phyloP scores from a whole-genome alignment of 148 eudicot genomes.

The Heliosperma pusillum region DNA sequence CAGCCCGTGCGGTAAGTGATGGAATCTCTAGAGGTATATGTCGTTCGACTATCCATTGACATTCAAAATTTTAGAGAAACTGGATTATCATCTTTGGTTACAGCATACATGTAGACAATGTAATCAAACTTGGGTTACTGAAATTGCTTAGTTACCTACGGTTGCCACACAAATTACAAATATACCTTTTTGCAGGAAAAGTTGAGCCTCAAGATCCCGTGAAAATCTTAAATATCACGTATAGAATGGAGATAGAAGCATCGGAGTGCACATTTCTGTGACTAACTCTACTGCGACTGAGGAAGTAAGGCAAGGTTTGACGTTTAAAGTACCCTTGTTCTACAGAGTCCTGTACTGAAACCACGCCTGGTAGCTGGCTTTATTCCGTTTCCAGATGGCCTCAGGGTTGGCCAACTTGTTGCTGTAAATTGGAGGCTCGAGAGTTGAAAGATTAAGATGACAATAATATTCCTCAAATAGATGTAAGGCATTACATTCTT shows the following conservation, averaged over 20 bases:
- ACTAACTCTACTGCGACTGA: slow-evolving; percentile 30
- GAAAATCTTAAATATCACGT: slow-evolving; percentile 68
- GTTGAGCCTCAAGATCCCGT: slow-evolving; percentile 39
- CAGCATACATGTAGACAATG: slow-evolving; percentile 4
- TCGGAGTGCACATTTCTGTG: slow-evolving; percentile 80
- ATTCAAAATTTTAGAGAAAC: too few relatives aligned
- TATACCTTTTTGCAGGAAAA: slow-evolving; percentile 49
- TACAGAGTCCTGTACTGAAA: slow-evolving; percentile 88
- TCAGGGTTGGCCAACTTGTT: slow-evolving; percentile 85
- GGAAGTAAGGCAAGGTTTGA: slow-evolving; percentile 37
- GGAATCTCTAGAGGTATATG: slow-evolving; percentile 49
- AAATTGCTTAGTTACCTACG: too few relatives aligned
- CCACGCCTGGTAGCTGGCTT: slow-evolving; percentile 96
- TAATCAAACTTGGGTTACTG: too few relatives aligned
- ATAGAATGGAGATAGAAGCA: slow-evolving; percentile 66
- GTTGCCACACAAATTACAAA: too few relatives aligned
- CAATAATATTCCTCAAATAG: slow-evolving; percentile 33
- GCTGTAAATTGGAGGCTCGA: slow-evolving; percentile 93
- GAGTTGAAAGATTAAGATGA: slow-evolving; percentile 61
- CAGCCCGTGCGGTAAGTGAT: slow-evolving; percentile 75
- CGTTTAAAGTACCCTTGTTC: slow-evolving; percentile 70
- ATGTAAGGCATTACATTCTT: slow-evolving; percentile 39
- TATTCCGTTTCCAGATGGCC: slow-evolving; percentile 83
- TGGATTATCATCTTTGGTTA: too few relatives aligned
- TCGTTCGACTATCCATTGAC: too few relatives aligned